Evolutionary conservation across 805 yeast species (phyloP), one percentile per base, ranked within the genome.

Genomic region (Metschnikowia colocasiae): DNA sequence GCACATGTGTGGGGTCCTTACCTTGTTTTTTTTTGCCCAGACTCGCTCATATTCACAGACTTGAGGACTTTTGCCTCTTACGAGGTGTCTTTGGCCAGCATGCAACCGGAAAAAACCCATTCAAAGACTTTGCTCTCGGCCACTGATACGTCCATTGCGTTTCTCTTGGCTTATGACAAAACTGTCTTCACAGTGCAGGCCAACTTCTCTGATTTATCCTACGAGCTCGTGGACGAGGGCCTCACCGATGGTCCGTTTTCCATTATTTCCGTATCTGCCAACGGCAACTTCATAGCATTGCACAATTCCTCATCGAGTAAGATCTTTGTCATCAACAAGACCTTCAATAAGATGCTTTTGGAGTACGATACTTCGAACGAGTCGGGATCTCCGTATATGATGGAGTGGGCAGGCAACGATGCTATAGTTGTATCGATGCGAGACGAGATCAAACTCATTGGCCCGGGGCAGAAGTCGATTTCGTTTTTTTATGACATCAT

Each of bases 391-490:
- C 82, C 85, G 0, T 62, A 58, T 35, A 74, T 76, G 49, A 66
- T 87, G 16, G 75, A 74, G 48, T 94, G 97, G 98, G 85, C 96
- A 60, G 88, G 92, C 0, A 81, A 83, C 54, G 96, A 89, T 64
- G 88, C 94, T 0, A 81, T 91, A 1, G 81, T 83, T 0, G 59
- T 84, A 10, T 67, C 80, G n/a, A 68, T 80, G 1, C 68, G 75
- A 2, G 92, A 85, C 54, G 89, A 85, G 44, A 57, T 89, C 23
- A 76, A 77, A 50, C 60, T 91, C 13, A 73, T 84, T 30, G 96
- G 95, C 0, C 92, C 96, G 0, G 78, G 81, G 9, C 81, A 77
- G 52, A 79, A 76, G 15, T 59, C 77, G 37, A 61, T 83, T 43
- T 79, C 78, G 41, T 83, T 78, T 64, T 84, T 73, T 54, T 75